Conservation (phyloP, 2,329 filamentous ascomycete genomes). For the Penicillium italicum region DNA sequence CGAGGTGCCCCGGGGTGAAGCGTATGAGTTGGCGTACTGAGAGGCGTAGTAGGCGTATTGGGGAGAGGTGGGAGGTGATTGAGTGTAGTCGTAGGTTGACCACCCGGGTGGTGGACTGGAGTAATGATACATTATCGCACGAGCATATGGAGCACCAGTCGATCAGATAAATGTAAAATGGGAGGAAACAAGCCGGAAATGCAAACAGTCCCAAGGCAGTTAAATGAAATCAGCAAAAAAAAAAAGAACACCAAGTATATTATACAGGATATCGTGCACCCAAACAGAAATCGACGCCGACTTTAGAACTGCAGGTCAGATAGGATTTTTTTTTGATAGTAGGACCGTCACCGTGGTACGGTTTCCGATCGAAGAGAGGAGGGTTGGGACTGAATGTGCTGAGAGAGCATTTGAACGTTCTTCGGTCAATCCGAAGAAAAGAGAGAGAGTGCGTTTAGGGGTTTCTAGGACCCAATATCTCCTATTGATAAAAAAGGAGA, state of each 20-base stretch:
- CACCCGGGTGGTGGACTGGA: conserved; percentile 48
- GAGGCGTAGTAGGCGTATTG: conserved; percentile 53
- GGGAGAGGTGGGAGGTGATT: conserved; percentile 50
- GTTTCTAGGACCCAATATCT: conserved; percentile 2
- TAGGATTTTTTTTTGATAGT: conserved; percentile 21
- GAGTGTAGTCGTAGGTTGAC: conserved; percentile 48
- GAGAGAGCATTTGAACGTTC: conserved; percentile 46
- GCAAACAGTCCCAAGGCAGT: conserved; percentile 16
- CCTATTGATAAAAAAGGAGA: neutral
- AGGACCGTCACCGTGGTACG: conserved; percentile 45
- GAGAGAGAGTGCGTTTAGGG: conserved; percentile 12
- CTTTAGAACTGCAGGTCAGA: conserved; percentile 18
- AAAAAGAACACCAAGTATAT: conserved; percentile 38
- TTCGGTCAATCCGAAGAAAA: conserved; percentile 24
- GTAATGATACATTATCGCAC: conserved; percentile 47
- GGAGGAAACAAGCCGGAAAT: neutral
- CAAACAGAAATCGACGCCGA: conserved; percentile 36
- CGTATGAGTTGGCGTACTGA: conserved; percentile 49
- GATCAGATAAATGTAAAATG: conserved; percentile 10
- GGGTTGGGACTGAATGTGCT: conserved; percentile 37
- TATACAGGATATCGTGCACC: conserved; percentile 45
- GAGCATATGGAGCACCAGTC: conserved; percentile 30
- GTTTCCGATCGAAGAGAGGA: conserved; percentile 42
- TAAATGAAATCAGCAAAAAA: conserved; percentile 15
- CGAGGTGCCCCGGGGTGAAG: conserved; percentile 43